These are phyloP conservation scores for Diaporthe citriasiana DNA, from an alignment of 2,329 filamentous ascomycete genomes.

Conservation along the genomic window DNA sequence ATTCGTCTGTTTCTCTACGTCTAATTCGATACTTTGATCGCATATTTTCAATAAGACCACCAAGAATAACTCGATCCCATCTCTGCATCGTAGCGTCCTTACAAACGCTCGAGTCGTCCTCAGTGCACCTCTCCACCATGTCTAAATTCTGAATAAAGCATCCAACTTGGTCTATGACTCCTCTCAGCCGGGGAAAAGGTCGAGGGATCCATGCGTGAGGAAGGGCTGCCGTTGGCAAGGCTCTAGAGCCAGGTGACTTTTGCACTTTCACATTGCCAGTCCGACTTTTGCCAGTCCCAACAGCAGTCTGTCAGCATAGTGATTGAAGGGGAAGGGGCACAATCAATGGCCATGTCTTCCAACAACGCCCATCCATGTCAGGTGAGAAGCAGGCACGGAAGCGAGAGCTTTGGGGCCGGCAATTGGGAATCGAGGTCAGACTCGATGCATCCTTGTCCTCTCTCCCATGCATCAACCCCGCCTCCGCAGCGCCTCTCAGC, in stretches of 20 bases:
- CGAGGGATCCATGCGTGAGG: not conserved
- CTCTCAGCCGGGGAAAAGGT: not conserved
- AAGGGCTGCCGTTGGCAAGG: not conserved
- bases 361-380: too few species aligned
- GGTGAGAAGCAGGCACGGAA: not conserved
- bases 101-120: too few species aligned
- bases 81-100: not conserved
- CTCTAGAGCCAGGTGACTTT: not conserved
- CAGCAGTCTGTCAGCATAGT: not conserved
- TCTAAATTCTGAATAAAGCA: too few species aligned
- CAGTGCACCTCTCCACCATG: too few species aligned
- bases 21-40: too few species aligned
- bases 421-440: not conserved
- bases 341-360: not conserved
- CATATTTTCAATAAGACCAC: too few species aligned
- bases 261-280: not conserved
- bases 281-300: not conserved
- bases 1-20: too few species aligned
- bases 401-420: not conserved
- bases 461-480: constrained; percentile 3
- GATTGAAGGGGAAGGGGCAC: not conserved
- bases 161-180: too few species aligned
- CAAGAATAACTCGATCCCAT: not conserved
- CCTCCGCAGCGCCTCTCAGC: not conserved
- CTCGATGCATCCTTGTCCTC: not conserved